phyloP scores from a whole-genome alignment of 768 basidiomycete genomes.

The Epithele typhae region DNA sequence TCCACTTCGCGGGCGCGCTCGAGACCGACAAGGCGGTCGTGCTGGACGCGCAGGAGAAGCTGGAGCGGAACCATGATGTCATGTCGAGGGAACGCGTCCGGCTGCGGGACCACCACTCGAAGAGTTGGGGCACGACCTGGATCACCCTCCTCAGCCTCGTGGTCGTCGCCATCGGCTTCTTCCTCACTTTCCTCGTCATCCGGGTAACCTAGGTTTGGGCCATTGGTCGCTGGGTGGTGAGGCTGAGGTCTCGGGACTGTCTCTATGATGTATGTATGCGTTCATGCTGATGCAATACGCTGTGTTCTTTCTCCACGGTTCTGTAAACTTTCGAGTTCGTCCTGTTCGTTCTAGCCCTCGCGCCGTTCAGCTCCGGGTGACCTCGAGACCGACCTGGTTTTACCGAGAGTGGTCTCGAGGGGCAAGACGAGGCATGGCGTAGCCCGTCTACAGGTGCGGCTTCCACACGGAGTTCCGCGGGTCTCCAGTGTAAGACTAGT shows the following conservation, averaged over 20 bases:
- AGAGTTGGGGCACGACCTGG: constrained; percentile 52
- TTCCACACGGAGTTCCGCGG: too few relatives aligned
- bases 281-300: not conserved
- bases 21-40: constrained; percentile 73
- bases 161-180: constrained; percentile 63
- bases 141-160: constrained; percentile 48
- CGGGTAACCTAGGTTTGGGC: constrained; percentile 41
- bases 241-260: not conserved
- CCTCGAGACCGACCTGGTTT: too few relatives aligned
- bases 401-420: too few relatives aligned
- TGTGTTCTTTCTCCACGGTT: too few relatives aligned
- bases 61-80: constrained; percentile 67
- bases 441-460: too few relatives aligned
- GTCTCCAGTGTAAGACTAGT: too few relatives aligned
- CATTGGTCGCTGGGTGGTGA: too few relatives aligned
- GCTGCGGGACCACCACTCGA: constrained; percentile 40
- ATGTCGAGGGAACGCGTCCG: constrained; percentile 63
- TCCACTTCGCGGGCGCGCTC: constrained; percentile 71
- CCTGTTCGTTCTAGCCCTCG: too few relatives aligned
- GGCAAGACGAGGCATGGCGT: too few relatives aligned
- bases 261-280: not conserved
- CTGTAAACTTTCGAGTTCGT: not conserved
- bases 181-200: constrained; percentile 70
- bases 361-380: too few relatives aligned
- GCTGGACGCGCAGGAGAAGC: constrained; percentile 59